Evolutionary conservation across 1,284 basidiomycete genomes (phyloP).

Genomic region (Moesziomyces sp.): DNA sequence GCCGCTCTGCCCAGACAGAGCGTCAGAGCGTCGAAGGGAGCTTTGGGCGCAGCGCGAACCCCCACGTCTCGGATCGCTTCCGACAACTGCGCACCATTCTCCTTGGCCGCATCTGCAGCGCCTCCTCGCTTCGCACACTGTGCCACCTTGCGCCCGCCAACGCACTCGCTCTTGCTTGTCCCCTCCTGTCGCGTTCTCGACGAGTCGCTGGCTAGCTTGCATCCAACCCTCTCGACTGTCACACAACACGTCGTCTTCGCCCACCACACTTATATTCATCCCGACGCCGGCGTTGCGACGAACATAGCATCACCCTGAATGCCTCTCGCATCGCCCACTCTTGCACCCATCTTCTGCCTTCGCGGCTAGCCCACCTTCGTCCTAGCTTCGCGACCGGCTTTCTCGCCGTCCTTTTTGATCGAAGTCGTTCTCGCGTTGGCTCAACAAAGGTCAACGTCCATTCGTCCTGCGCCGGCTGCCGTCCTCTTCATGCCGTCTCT

Average conservation of each 20-base stretch:
- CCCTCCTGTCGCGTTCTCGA: neutral
- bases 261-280: too few species aligned
- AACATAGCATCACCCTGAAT: neutral
- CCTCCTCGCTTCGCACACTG: neutral
- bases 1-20: neutral
- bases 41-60: neutral
- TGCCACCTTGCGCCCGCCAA: neutral
- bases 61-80: neutral
- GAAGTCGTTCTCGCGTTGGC: too few species aligned
- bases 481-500: neutral
- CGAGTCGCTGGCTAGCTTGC: neutral
- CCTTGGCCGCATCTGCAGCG: neutral
- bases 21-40: neutral
- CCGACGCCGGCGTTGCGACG: neutral
- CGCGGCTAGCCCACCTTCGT: too few species aligned
- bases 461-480: too few species aligned
- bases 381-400: too few species aligned
- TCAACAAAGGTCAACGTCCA: too few species aligned
- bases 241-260: neutral
- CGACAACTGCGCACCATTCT: neutral
- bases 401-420: too few species aligned
- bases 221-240: neutral
- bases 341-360: too few species aligned
- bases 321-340: neutral
- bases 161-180: neutral